Evolutionary conservation across 2,329 filamentous ascomycete genomes (phyloP).

Genomic region (Pestalotiopsis sp.): DNA sequence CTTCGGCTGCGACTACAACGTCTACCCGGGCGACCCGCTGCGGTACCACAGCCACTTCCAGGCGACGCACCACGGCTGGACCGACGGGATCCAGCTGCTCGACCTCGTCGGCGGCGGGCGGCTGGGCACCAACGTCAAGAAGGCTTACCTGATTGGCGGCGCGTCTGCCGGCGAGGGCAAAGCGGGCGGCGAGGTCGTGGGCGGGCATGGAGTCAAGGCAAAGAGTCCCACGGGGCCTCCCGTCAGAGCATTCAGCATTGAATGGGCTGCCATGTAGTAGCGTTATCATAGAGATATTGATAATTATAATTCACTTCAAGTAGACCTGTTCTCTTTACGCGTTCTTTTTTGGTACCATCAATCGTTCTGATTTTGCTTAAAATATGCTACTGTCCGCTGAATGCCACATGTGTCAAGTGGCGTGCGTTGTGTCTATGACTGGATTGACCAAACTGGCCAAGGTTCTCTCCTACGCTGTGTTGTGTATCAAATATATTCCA

Average conservation of each 20-base stretch:
- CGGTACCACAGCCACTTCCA: slow-evolving; percentile 96
- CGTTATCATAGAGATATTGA: neutral
- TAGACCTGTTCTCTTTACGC: too few species aligned
- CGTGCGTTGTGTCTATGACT: neutral
- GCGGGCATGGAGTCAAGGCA: neutral
- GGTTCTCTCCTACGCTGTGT: neutral
- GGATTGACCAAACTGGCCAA: neutral
- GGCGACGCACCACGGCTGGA: slow-evolving; percentile 82
- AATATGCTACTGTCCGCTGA: neutral
- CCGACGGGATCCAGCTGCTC: slow-evolving; percentile 82
- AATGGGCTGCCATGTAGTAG: slow-evolving; percentile 30
- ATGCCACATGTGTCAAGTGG: neutral
- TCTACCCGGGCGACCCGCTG: slow-evolving; percentile 93
- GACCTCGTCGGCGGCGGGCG: slow-evolving; percentile 86
- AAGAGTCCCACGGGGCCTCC: slow-evolving; percentile 13
- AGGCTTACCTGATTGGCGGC: slow-evolving; percentile 87
- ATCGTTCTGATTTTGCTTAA: neutral
- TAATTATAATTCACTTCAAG: neutral
- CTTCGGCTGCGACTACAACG: slow-evolving; percentile 92
- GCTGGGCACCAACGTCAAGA: slow-evolving; percentile 93
- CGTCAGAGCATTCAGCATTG: slow-evolving; percentile 25
- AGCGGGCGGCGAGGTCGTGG: neutral
- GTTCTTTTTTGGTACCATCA: too few species aligned
- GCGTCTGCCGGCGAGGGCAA: slow-evolving; percentile 35
- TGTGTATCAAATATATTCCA: neutral